Evolutionary conservation across 1,284 basidiomycete genomes (phyloP).

Genomic region (Thecaphora frezii): DNA sequence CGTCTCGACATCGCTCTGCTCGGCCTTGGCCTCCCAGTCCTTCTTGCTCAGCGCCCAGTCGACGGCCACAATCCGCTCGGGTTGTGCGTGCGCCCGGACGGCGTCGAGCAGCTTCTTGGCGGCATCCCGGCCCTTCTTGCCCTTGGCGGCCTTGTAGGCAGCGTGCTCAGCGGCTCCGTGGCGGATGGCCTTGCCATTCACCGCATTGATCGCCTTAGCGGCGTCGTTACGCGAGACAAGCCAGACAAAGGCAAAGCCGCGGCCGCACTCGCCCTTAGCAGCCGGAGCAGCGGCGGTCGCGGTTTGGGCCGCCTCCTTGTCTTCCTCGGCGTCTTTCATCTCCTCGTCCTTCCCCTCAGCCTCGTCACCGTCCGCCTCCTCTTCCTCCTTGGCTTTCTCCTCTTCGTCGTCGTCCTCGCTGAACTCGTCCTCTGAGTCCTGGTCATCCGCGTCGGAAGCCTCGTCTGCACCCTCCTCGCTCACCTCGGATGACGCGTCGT

Average conservation of each 20-base stretch:
- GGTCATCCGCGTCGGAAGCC: background rate
- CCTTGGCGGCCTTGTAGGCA: constrained; percentile 66
- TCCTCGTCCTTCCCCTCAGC: constrained; percentile 57
- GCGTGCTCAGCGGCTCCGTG: constrained; percentile 71
- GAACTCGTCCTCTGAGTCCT: constrained; percentile 3
- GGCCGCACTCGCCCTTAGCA: constrained; percentile 68
- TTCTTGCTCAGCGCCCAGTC: constrained; percentile 96
- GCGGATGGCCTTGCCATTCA: constrained; percentile 76
- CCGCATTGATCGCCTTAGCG: constrained; percentile 75
- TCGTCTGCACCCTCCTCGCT: constrained; percentile 11
- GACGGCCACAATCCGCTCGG: constrained; percentile 78
- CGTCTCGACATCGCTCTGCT: constrained; percentile 64
- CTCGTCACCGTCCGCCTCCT: constrained; percentile 56
- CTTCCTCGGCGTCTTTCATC: constrained; percentile 32
- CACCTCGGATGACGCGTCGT: constrained; percentile 21
- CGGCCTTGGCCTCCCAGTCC: constrained; percentile 75
- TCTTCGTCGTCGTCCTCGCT: constrained; percentile 60
- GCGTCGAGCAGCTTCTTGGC: constrained; percentile 61
- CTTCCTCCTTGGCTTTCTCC: constrained; percentile 61
- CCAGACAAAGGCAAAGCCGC: constrained; percentile 96
- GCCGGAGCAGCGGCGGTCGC: constrained; percentile 65
- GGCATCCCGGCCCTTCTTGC: constrained; percentile 71
- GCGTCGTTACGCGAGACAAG: constrained; percentile 84
- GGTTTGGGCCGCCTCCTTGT: constrained; percentile 6
- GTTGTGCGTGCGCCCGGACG: constrained; percentile 38